phyloP scores from a whole-genome alignment of 2,329 filamentous ascomycete species.

The Nothophaeocryptopus gaeumannii region DNA sequence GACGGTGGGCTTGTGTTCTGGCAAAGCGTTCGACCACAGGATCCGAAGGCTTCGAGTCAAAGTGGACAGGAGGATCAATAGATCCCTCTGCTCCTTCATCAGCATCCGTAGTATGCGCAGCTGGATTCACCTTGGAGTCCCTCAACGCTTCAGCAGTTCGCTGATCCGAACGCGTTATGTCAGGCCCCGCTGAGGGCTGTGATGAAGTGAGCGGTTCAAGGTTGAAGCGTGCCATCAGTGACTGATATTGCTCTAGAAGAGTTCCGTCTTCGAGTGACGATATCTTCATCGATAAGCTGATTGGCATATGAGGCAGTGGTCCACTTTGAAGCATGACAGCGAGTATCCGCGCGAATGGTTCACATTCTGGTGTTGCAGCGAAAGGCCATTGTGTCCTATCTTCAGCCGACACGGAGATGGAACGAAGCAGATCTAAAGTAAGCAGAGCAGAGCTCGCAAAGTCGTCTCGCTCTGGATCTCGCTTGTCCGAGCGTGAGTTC shows the following conservation, averaged over 20 bases:
- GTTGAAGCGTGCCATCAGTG: too few relatives aligned
- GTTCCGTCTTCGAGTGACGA: too few relatives aligned
- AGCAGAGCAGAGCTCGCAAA: slow-evolving; percentile 23
- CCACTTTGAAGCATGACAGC: slow-evolving; percentile 1
- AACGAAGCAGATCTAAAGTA: slow-evolving; percentile 21
- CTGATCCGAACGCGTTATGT: too few relatives aligned
- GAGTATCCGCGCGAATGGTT: slow-evolving; percentile 1
- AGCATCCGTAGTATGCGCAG: not conserved
- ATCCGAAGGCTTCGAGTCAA: not conserved
- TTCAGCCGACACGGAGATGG: not conserved
- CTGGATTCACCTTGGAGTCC: too few relatives aligned
- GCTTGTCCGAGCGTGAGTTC: not conserved
- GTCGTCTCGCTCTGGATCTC: slow-evolving; percentile 12
- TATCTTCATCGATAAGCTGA: too few relatives aligned
- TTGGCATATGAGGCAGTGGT: not conserved
- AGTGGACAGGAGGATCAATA: not conserved
- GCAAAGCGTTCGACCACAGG: slow-evolving; percentile 6
- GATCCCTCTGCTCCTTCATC: not conserved
- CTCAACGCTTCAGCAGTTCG: too few relatives aligned
- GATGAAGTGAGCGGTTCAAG: too few relatives aligned
- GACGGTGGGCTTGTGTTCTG: slow-evolving; percentile 2
- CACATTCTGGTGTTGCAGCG: not conserved
- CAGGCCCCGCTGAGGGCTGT: too few relatives aligned
- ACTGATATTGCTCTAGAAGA: too few relatives aligned
- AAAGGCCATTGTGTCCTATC: not conserved